Conservation (phyloP, 164 flowering plant genomes). For the Echeveria elegans region DNA sequence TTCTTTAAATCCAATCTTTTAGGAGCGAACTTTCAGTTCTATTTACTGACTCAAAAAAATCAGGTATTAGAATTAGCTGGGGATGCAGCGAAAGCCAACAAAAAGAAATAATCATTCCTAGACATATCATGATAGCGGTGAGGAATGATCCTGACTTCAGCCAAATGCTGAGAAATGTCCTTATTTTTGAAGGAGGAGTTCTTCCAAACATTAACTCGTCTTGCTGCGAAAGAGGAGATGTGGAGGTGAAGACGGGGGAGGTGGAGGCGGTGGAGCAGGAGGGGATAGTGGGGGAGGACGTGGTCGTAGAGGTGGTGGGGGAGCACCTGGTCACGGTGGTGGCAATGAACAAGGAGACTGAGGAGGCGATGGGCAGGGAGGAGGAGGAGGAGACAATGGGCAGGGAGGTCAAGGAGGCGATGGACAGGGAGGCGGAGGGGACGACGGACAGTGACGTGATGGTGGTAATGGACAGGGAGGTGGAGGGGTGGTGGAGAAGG, state of each 20-base stretch:
- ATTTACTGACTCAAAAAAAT: neutral
- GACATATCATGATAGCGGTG: neutral
- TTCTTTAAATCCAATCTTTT: neutral
- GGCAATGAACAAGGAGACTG: too few relatives aligned
- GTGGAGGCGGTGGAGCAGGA: neutral
- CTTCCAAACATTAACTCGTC: slow-evolving; percentile 1
- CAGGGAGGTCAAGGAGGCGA: neutral
- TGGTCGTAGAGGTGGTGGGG: neutral
- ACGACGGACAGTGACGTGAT: neutral
- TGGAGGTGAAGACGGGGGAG: neutral
- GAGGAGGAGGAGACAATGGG: neutral
- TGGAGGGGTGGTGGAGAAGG: neutral
- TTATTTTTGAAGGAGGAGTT: neutral
- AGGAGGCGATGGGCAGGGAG: neutral
- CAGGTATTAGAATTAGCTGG: slow-evolving; percentile 5
- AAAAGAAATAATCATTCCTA: neutral
- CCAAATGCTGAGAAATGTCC: neutral
- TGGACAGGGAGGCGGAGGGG: neutral
- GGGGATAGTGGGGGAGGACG: neutral
- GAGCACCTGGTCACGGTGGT: neutral
- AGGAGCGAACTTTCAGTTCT: too few relatives aligned
- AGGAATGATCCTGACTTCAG: neutral
- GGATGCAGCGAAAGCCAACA: neutral
- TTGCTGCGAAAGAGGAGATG: neutral
- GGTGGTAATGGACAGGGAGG: neutral